Percentiles rank a stretch among this genome's conserved stretches.
Evolutionary conservation across 164 flowering plant species (phyloP).

Genomic region (Berberis thunbergii): DNA sequence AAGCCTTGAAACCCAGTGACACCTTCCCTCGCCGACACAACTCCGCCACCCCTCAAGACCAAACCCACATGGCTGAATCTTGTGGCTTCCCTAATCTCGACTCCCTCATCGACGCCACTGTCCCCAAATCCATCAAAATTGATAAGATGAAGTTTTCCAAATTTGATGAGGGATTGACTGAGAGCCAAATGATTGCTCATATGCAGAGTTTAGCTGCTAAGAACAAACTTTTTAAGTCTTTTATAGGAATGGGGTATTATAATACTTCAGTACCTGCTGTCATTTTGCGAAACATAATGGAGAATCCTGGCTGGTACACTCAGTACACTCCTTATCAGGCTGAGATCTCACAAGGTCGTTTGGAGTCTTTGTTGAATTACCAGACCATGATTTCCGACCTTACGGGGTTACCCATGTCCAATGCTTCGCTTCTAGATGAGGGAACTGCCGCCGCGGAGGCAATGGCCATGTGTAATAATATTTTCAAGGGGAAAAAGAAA

Average conservation of each 20-base stretch:
- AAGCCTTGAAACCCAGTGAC: constrained; percentile 73
- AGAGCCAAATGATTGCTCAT: constrained; percentile 81
- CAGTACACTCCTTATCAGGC: constrained; percentile 99
- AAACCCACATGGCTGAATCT: constrained; percentile 57
- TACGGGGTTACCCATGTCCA: constrained; percentile 97
- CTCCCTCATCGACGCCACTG: constrained; percentile 81
- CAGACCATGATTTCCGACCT: constrained; percentile 90
- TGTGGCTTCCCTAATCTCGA: constrained; percentile 59
- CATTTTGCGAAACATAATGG: constrained; percentile 89
- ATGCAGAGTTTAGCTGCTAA: constrained; percentile 60
- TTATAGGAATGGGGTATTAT: constrained; percentile 96
- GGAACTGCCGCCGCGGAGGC: constrained; percentile 99
- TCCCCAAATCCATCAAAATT: constrained; percentile 72
- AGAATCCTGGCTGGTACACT: constrained; percentile 98
- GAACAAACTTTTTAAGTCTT: constrained; percentile 79
- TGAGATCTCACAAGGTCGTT: constrained; percentile 90
- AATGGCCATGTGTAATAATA: constrained; percentile 96
- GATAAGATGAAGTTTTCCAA: constrained; percentile 55
- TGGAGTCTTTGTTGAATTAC: constrained; percentile 79
- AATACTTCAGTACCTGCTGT: constrained; percentile 79
- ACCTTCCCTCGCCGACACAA: constrained; percentile 95
- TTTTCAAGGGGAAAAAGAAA: constrained; percentile 73
- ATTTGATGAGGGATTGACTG: constrained; percentile 86
- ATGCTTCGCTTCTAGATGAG: constrained; percentile 90
- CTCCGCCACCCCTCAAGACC: constrained; percentile 87